Evolutionary conservation across 495 filamentous ascomycete species (phyloP).

Genomic region (Filosporella fistucella): DNA sequence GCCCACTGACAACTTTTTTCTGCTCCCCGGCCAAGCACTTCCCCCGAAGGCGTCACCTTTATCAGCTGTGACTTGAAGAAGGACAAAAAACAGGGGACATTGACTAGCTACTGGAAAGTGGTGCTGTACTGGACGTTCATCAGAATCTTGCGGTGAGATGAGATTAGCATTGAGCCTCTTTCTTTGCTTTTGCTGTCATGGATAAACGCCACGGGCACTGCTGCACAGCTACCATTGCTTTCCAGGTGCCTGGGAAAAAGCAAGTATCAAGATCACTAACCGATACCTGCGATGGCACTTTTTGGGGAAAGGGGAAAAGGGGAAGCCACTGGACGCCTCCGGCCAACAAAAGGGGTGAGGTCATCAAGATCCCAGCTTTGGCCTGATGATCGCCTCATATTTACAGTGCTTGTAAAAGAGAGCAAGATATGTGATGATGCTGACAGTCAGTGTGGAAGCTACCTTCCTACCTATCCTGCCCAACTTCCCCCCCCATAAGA

Average conservation of each 20-base stretch:
- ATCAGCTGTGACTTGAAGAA: too few relatives aligned
- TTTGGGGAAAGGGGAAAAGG: not conserved
- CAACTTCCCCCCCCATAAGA: not conserved
- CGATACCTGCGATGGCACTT: not conserved
- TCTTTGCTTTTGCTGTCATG: conserved; percentile 4
- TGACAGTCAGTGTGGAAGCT: not conserved
- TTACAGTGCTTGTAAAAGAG: not conserved
- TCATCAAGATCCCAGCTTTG: not conserved
- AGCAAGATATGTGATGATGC: too few relatives aligned
- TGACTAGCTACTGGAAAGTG: not conserved
- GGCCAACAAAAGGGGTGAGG: not conserved
- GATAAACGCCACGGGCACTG: conserved; percentile 3
- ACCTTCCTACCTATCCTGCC: too few relatives aligned
- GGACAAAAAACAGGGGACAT: too few relatives aligned
- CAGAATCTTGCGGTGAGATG: not conserved
- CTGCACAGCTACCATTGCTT: not conserved
- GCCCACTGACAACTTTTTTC: too few relatives aligned
- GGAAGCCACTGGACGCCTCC: too few relatives aligned
- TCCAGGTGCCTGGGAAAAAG: conserved; percentile 16
- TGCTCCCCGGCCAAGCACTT: too few relatives aligned
- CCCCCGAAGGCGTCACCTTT: too few relatives aligned
- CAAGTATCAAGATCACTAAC: conserved; percentile 3
- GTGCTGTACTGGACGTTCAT: not conserved
- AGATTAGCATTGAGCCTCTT: conserved; percentile 11
- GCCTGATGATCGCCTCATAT: not conserved